phyloP scores from a whole-genome alignment of 768 basidiomycete species.

The Russula earlei region DNA sequence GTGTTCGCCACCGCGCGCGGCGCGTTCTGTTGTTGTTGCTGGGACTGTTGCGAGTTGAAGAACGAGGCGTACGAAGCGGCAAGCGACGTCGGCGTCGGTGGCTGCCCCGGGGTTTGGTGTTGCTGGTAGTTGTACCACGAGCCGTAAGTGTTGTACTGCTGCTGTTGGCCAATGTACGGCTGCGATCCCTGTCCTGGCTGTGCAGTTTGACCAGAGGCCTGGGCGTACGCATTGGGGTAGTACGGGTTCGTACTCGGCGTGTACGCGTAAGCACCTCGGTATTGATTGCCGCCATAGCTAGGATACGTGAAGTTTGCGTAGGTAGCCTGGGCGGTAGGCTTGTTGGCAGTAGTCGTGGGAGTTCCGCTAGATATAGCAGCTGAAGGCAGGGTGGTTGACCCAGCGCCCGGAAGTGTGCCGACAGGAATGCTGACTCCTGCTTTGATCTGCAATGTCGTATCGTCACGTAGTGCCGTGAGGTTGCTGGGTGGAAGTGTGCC shows the following conservation, averaged over 20 bases:
- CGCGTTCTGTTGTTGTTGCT: conserved; percentile 21
- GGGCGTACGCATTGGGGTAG: conserved; percentile 26
- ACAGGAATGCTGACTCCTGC: conserved; percentile 21
- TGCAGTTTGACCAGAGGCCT: conserved; percentile 22
- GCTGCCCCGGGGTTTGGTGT: conserved; percentile 30
- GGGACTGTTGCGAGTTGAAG: conserved; percentile 27
- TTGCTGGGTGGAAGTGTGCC: conserved; percentile 57
- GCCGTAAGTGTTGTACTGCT: conserved; percentile 35
- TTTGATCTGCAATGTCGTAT: conserved; percentile 62
- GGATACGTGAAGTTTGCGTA: conserved; percentile 24
- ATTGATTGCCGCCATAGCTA: conserved; percentile 24
- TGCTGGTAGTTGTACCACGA: conserved; percentile 37
- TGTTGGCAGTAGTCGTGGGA: conserved; percentile 26
- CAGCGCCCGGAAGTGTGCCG: conserved; percentile 8
- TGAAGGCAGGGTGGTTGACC: conserved; percentile 13
- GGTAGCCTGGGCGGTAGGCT: conserved; percentile 23
- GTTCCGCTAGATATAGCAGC: conserved; percentile 21
- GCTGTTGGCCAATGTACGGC: conserved; percentile 29
- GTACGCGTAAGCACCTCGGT: conserved; percentile 34
- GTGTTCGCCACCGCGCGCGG: conserved; percentile 48
- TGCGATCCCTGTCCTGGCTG: conserved; percentile 23
- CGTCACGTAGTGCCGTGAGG: conserved; percentile 58
- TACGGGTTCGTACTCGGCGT: conserved; percentile 29
- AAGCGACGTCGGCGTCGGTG: conserved; percentile 24
- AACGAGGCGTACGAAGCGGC: conserved; percentile 35